These are phyloP conservation scores for Stephania cephalantha DNA, from an alignment of 164 flowering plant genomes.

Conservation along the genomic window DNA sequence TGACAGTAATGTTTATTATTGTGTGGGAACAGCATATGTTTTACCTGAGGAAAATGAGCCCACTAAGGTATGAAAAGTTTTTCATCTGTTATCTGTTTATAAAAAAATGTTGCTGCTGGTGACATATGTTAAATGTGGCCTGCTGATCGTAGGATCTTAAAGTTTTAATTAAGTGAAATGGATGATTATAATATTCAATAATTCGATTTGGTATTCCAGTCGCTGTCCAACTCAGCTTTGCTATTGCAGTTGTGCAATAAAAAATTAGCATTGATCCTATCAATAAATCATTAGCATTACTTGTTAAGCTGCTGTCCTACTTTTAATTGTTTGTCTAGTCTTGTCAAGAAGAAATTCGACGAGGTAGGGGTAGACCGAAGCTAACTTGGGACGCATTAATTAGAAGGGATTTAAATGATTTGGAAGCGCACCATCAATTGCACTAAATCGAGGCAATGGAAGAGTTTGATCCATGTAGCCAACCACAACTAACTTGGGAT, in stretches of 20 bases:
- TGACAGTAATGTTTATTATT: constrained; percentile 78
- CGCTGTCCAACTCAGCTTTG: background rate
- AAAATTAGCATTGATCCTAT: background rate
- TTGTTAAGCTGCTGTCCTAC: background rate
- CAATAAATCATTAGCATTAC: background rate
- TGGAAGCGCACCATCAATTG: too few species aligned
- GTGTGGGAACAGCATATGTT: constrained; percentile 98
- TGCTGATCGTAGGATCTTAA: background rate
- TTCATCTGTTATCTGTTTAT: background rate
- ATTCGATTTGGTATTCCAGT: background rate
- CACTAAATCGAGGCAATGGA: too few species aligned
- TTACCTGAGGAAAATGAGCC: constrained; percentile 95
- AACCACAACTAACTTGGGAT: too few species aligned
- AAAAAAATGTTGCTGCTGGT: background rate
- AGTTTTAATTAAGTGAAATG: background rate
- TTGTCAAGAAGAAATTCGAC: too few species aligned
- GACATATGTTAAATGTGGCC: background rate
- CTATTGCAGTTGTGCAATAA: background rate
- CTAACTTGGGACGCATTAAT: too few species aligned
- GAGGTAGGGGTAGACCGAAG: too few species aligned
- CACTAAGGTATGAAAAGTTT: constrained; percentile 46
- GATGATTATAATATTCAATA: background rate
- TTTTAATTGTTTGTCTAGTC: too few species aligned
- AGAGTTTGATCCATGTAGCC: too few species aligned
- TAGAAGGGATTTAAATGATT: too few species aligned